Evolutionary conservation across 805 yeast species (phyloP).

Genomic region (Yamadazyma nakazawae): DNA sequence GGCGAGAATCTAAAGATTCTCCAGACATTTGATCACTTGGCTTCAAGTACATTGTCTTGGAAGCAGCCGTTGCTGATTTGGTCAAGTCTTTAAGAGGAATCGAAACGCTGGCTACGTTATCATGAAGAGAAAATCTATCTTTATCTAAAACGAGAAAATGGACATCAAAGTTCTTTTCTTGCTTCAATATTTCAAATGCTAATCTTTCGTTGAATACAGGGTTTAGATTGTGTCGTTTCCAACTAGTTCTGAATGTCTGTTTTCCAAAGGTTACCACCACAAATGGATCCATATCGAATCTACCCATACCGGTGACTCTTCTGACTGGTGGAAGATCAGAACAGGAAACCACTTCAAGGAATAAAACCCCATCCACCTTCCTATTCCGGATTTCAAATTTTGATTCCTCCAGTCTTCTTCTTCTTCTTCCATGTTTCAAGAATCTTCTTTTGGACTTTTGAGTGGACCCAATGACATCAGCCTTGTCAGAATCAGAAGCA

Average conservation of each 20-base stretch:
- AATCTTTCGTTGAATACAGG: slow-evolving; percentile 81
- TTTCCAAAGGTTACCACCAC: slow-evolving; percentile 88
- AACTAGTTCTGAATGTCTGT: slow-evolving; percentile 79
- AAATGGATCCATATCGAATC: slow-evolving; percentile 94
- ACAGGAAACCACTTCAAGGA: slow-evolving; percentile 72
- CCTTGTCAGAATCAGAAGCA: not conserved
- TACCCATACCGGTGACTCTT: slow-evolving; percentile 64
- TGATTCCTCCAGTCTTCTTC: slow-evolving; percentile 1
- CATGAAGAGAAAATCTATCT: slow-evolving; percentile 80
- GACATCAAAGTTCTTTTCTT: slow-evolving; percentile 64
- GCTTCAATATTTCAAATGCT: slow-evolving; percentile 69
- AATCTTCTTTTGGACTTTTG: not conserved
- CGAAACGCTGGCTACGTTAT: slow-evolving; percentile 67
- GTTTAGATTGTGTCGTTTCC: slow-evolving; percentile 75
- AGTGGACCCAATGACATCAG: not conserved
- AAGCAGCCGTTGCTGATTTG: slow-evolving; percentile 28
- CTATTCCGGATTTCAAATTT: slow-evolving; percentile 38
- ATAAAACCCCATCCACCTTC: slow-evolving; percentile 63
- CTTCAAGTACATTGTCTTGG: slow-evolving; percentile 6
- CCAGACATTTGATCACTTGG: slow-evolving; percentile 6
- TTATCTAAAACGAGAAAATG: slow-evolving; percentile 77
- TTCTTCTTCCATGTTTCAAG: slow-evolving; percentile 4
- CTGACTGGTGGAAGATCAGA: slow-evolving; percentile 74
- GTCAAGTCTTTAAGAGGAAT: slow-evolving; percentile 53
- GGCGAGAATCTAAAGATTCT: slow-evolving; percentile 3